Percentiles rank a stretch among this genome's conserved stretches.
Conservation (phyloP, 1,139 yeast genomes). For the Hansenula lynferdii region DNA sequence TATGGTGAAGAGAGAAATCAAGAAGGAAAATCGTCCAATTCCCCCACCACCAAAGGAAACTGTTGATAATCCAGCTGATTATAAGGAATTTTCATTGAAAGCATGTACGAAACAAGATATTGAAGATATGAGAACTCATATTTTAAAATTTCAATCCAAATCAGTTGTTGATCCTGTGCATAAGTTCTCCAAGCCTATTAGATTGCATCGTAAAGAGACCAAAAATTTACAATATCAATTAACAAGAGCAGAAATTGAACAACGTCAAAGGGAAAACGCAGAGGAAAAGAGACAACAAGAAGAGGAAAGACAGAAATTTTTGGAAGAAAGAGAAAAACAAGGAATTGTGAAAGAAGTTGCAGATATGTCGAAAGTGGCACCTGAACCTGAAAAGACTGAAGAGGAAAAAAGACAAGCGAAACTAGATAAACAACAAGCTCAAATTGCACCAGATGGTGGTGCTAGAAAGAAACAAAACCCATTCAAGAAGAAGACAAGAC, state of each 20-base stretch:
- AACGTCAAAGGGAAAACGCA: constrained; percentile 36
- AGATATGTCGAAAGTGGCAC: constrained; percentile 32
- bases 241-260: constrained; percentile 57
- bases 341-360: constrained; percentile 5
- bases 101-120: constrained; percentile 73
- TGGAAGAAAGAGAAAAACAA: constrained; percentile 2
- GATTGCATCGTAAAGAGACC: constrained; percentile 91
- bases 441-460: constrained; percentile 93
- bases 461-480: constrained; percentile 62
- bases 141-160: constrained; percentile 74
- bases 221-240: constrained; percentile 82
- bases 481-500: constrained; percentile 80
- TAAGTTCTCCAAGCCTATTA: constrained; percentile 67
- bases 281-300: constrained; percentile 14
- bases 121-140: constrained; percentile 71
- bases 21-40: constrained; percentile 8
- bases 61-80: constrained; percentile 22
- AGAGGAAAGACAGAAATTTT: constrained; percentile 4
- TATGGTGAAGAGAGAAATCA: constrained; percentile 10
- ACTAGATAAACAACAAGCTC: constrained; percentile 31
- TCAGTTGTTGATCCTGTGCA: constrained; percentile 64
- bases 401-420: constrained; percentile 20
- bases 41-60: constrained; percentile 10
- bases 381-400: constrained; percentile 27
- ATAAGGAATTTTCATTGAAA: constrained; percentile 42